Evolutionary conservation across 148 eudicot species (phyloP).

Genomic region (Talinum fruticosum): DNA sequence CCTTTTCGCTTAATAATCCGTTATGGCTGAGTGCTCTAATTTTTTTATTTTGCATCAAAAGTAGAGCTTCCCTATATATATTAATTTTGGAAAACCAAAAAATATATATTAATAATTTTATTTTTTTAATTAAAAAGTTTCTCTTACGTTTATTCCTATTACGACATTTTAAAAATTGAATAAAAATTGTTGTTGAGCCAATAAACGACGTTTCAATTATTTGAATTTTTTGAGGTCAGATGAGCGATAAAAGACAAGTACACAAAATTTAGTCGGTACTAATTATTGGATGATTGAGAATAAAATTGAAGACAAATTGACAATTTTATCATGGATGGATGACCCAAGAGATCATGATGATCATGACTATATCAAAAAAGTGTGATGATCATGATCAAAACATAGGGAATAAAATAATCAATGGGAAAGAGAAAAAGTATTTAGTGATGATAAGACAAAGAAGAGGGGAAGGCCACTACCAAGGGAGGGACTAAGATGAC

Average conservation of each 20-base stretch:
- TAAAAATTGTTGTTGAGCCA: no score
- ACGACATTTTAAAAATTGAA: no score
- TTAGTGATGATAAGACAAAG: constrained; percentile 8
- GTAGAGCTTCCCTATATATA: not conserved
- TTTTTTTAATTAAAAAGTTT: no score
- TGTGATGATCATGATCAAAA: constrained; percentile 19
- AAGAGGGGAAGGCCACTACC: not conserved
- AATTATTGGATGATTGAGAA: not conserved
- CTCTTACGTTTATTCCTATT: no score
- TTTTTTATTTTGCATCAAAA: constrained; percentile 18
- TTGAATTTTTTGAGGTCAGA: no score
- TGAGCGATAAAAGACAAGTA: no score
- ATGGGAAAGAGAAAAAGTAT: constrained; percentile 12
- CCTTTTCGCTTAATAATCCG: constrained; percentile 14
- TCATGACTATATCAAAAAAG: constrained; percentile 23
- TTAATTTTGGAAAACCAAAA: not conserved
- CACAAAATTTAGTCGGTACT: no score
- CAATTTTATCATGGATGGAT: constrained; percentile 17
- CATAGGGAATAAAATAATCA: constrained; percentile 24
- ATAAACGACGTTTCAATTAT: no score
- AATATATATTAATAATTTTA: not conserved
- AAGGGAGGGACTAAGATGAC: constrained; percentile 6
- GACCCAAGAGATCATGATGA: constrained; percentile 19
- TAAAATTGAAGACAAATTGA: not conserved
- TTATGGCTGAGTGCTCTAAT: constrained; percentile 7